These are phyloP conservation scores for Globisporangium cederbergense DNA, from an alignment of 352 stramenopile species.

Conservation along the genomic window DNA sequence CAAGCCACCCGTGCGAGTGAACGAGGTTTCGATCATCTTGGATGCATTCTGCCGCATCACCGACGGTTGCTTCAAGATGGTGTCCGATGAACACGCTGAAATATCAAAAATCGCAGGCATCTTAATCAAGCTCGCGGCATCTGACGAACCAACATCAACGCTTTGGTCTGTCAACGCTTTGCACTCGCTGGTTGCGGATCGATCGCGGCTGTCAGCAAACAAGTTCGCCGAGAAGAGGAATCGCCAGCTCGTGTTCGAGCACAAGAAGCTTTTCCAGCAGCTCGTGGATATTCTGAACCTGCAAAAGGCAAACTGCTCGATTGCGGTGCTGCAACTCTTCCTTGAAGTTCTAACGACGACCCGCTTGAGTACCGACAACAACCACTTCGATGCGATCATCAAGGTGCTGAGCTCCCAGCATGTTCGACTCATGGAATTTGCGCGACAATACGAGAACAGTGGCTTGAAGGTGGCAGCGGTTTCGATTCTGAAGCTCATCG, in stretches of 20 bases:
- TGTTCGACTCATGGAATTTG: constrained; percentile 43
- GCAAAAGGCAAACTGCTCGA: constrained; percentile 41
- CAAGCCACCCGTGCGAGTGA: constrained; percentile 57
- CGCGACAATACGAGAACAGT: constrained; percentile 41
- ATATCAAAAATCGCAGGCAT: constrained; percentile 36
- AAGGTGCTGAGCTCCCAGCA: constrained; percentile 58
- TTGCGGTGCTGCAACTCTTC: constrained; percentile 62
- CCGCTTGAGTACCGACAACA: constrained; percentile 66
- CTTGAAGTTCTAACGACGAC: constrained; percentile 60
- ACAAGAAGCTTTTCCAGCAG: constrained; percentile 58
- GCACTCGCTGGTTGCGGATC: constrained; percentile 60
- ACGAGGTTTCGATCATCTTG: constrained; percentile 65
- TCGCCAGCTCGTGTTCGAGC: constrained; percentile 55
- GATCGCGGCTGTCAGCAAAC: constrained; percentile 33
- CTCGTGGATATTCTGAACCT: constrained; percentile 49
- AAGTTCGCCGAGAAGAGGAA: constrained; percentile 51
- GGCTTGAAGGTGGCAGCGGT: constrained; percentile 57
- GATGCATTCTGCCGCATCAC: constrained; percentile 72
- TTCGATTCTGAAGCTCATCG: constrained; percentile 62
- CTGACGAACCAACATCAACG: constrained; percentile 45
- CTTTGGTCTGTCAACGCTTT: constrained; percentile 61
- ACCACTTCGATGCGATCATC: constrained; percentile 69
- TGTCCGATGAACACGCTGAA: constrained; percentile 41
- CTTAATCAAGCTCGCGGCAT: constrained; percentile 44
- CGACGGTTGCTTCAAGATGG: constrained; percentile 65